Evolutionary conservation across 148 eudicot species (phyloP).

Genomic region (Silene conica): DNA sequence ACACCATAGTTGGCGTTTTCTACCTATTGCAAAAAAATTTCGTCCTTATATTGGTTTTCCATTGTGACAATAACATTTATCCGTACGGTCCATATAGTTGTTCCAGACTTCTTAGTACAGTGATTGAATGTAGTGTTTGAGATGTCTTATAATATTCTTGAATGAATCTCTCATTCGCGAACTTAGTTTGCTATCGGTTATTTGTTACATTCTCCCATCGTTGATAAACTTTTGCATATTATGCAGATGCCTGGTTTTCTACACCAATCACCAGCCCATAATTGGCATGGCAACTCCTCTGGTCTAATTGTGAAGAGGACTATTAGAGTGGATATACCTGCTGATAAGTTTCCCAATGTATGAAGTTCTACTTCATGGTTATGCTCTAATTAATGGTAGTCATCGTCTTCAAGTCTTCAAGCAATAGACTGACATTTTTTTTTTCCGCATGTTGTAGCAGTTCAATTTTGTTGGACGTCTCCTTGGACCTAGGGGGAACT

Average conservation of each 20-base stretch:
- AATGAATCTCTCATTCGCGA: background rate
- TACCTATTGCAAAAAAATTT: background rate
- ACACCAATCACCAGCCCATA: constrained; percentile 71
- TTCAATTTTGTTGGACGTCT: constrained; percentile 98
- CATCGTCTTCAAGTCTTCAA: constrained; percentile 12
- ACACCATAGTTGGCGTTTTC: background rate
- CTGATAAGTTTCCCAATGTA: constrained; percentile 88
- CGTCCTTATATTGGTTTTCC: background rate
- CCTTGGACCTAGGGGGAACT: constrained; percentile 98
- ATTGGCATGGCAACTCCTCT: constrained; percentile 76
- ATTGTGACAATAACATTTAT: too few relatives aligned
- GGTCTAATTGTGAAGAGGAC: constrained; percentile 93
- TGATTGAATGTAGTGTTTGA: constrained; percentile 12
- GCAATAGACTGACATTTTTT: constrained; percentile 20
- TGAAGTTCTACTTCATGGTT: constrained; percentile 23
- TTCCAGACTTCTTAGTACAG: background rate
- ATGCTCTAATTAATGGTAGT: background rate
- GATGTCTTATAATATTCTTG: background rate
- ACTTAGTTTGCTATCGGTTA: background rate
- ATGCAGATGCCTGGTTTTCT: constrained; percentile 72
- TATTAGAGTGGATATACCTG: constrained; percentile 91
- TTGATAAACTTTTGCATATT: constrained; percentile 19
- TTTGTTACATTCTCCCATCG: constrained; percentile 4
- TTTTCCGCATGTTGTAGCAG: constrained; percentile 45
- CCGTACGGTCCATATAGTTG: background rate